Evolutionary conservation across 2,329 filamentous ascomycete genomes (phyloP), one percentile per base, ranked within the genome.

Genomic region (Plenodomus lindquistii): DNA sequence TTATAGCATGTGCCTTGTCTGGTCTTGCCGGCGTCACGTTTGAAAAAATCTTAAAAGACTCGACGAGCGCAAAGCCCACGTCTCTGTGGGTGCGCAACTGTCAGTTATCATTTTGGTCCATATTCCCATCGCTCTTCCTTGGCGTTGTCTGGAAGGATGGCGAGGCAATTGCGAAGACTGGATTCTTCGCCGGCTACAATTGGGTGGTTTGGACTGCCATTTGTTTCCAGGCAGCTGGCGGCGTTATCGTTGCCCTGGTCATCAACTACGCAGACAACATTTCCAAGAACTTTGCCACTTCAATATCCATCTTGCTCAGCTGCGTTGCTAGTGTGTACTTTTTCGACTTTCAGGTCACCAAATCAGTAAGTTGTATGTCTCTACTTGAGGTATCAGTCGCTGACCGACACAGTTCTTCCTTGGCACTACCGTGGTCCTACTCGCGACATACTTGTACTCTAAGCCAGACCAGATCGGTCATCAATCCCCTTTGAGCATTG

Each of bases 131-230:
- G 1, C 79, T 97, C 0, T 85, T 97, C 48, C 81, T 96, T 43
- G 94, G 93, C 1, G 87, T 97, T 5, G 75, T 95, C 2, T 89
- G 89, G 75, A 89, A 91, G 55, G 94, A 99, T 59, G 94, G 93
- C 20, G 84, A 86, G 52, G 86, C 88, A 35, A 91, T 99, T 55
- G 81, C 86, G 20, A 84, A 87, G 70, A 85, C 89, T 54, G 94
- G 94, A 11, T 96, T 97, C 73, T 97, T 99, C 61, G 87, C 89
- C 48, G 94, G 94, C 2, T 99, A 97, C 75, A 97, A 96, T 69
- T 88, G 84, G 80, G 81, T 93, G 17, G 93, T 97, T 2, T 97
- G 92, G 91, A 79, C 85, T 4, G 88, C 91, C 4, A 89, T 97
- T 59, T 68, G 85, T 5, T 81, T 94, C 50, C 94, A 99, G 70